phyloP scores from a whole-genome alignment of 306 rosid species.

The Ammopiptanthus mongolicus region DNA sequence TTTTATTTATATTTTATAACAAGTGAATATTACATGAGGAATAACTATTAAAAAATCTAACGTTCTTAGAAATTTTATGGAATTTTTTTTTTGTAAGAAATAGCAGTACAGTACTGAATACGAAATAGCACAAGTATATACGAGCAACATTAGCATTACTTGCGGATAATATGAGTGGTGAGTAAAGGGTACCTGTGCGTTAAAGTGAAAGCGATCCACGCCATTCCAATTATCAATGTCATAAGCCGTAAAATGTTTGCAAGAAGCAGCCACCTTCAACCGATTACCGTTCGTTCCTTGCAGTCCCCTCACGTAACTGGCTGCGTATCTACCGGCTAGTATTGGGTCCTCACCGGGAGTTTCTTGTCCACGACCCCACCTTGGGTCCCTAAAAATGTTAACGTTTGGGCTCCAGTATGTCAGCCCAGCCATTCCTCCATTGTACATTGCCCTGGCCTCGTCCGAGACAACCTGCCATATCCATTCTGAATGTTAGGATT shows the following conservation, averaged over 20 bases:
- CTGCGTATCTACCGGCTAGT: constrained; percentile 64
- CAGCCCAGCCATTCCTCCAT: constrained; percentile 66
- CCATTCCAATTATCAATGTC: constrained; percentile 88
- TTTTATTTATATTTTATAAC: no score
- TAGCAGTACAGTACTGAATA: no score
- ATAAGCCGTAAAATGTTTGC: constrained; percentile 81
- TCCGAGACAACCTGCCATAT: constrained; percentile 62
- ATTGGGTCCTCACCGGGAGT: constrained; percentile 92
- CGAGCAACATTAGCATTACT: no score
- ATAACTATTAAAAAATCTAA: no score
- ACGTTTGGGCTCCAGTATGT: constrained; percentile 94
- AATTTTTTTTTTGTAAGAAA: no score
- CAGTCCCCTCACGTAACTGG: constrained; percentile 61
- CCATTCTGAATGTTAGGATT: not conserved
- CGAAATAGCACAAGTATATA: no score
- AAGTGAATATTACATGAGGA: no score
- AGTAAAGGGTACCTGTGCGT: constrained; percentile 49
- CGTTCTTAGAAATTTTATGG: no score
- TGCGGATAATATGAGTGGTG: no score
- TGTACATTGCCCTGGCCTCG: constrained; percentile 89
- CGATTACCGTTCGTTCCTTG: constrained; percentile 58
- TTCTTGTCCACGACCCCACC: constrained; percentile 93
- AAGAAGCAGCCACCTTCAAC: constrained; percentile 81
- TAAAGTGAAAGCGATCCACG: constrained; percentile 76
- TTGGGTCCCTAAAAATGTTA: constrained; percentile 69